Conservation (phyloP, 2,329 filamentous ascomycete genomes). For the Apiospora malaysiana region DNA sequence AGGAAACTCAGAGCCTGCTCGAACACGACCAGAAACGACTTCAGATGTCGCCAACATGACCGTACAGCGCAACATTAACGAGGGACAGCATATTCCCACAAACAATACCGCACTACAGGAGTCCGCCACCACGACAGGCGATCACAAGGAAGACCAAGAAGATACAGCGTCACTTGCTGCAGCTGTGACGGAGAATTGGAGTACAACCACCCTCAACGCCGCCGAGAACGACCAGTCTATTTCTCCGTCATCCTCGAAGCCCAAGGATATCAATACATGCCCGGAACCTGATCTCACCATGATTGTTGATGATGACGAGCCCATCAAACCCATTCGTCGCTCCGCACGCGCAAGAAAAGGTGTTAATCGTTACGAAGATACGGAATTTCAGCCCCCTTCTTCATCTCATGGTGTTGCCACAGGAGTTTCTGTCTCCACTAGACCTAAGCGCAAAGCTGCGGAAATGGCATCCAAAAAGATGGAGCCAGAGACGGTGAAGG, state of each 20-base stretch:
- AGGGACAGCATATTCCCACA: neutral
- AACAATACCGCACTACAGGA: neutral
- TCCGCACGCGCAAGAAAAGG: slow-evolving; percentile 20
- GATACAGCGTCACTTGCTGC: neutral
- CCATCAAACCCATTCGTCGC: slow-evolving; percentile 18
- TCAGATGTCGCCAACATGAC: neutral
- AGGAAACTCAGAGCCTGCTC: neutral
- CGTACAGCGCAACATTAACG: neutral
- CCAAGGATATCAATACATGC: slow-evolving; percentile 24
- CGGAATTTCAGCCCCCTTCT: slow-evolving; percentile 17
- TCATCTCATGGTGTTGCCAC: neutral
- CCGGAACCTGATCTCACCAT: neutral
- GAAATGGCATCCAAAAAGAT: slow-evolving; percentile 40
- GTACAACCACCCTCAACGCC: neutral
- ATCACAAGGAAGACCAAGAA: neutral
- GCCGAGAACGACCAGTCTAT: neutral
- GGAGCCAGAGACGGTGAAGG: slow-evolving; percentile 40
- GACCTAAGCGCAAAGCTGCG: slow-evolving; percentile 53
- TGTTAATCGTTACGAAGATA: slow-evolving; percentile 22
- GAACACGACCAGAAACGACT: neutral
- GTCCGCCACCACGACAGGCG: neutral
- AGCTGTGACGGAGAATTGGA: neutral
- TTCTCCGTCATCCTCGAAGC: slow-evolving; percentile 10
- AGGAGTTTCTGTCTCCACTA: slow-evolving; percentile 22
- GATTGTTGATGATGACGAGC: neutral